Evolutionary conservation across 352 stramenopile genomes (phyloP), one percentile per base, ranked within the genome.

Genomic region (Globisporangium middletonii): DNA sequence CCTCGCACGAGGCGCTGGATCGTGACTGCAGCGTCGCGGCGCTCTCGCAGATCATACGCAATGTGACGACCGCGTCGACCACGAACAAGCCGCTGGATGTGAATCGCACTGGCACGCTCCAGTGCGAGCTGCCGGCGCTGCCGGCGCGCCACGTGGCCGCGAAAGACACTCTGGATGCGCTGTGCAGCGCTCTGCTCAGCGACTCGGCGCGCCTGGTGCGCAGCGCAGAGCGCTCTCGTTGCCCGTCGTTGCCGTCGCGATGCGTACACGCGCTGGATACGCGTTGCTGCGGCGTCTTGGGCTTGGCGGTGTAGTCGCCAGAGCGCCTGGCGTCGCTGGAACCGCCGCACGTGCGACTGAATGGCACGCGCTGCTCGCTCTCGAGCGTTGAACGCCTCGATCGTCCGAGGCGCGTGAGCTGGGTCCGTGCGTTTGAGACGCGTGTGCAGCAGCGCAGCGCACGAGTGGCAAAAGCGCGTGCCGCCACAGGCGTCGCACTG

Each of bases 1-100:
- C 69, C 69, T 37, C 71, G 74, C 19, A 72, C 33, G 27, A 70
- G 27, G 7, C 69, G 53, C 52, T 89, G 79, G 35, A 89, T 74
- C 2, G 49, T 35, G 27, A 74, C 53, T 1, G 69, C 75, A n/a
- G 74, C 68, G 23, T 64, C 54, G 13, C 46, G 41, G 4, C 55
- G 56, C 33, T 49, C 26, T 2, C 50, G 54, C 4, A 27, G 18
- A 11, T 50, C n/a, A 6, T 57, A 16, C n/a, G 69, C 61, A 5
- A 57, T n/a, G 9, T 57, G 47, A 13, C 62, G 53, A 4, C 45
- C 53, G 48, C 67, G 62, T 26, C 62, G 38, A n/a, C 63, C 59
- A 19, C 75, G 71, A 33, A 66, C 60, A 6, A 66, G 55, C 8
- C 65, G 63, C 64, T 88, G 75, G 43, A 88, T 79, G 26, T 19